Conservation (phyloP, 768 basidiomycete species). For the Leccinellum albellum region DNA sequence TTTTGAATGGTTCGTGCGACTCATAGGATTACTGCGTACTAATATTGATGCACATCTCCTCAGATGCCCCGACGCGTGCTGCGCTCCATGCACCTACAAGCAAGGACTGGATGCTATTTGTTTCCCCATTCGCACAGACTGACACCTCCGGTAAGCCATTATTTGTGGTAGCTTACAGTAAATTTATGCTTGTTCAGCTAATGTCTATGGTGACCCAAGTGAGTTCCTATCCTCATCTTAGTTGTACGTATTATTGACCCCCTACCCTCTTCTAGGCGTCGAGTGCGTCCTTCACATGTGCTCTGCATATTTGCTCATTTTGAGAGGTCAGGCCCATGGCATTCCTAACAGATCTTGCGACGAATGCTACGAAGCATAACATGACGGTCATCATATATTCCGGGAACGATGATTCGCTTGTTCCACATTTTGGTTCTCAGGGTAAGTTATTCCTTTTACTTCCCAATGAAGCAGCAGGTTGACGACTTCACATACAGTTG, state of each 20-base stretch:
- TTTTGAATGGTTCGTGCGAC: slow-evolving; percentile 35
- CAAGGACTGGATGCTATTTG: slow-evolving; percentile 40
- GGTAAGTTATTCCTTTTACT: slow-evolving; percentile 33
- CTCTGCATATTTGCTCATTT: neutral
- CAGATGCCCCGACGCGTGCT: slow-evolving; percentile 48
- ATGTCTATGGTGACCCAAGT: slow-evolving; percentile 29
- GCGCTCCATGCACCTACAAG: slow-evolving; percentile 70
- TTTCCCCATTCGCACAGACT: slow-evolving; percentile 20
- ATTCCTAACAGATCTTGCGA: slow-evolving; percentile 62
- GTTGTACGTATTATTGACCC: neutral
- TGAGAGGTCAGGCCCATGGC: slow-evolving; percentile 48
- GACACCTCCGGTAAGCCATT: slow-evolving; percentile 9
- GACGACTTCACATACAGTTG: slow-evolving; percentile 34
- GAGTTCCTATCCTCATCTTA: slow-evolving; percentile 6
- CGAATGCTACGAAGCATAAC: slow-evolving; percentile 49
- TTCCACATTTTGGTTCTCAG: slow-evolving; percentile 61
- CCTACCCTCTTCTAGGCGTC: slow-evolving; percentile 21
- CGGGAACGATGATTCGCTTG: slow-evolving; percentile 64
- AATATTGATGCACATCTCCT: slow-evolving; percentile 25
- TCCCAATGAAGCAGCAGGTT: neutral
- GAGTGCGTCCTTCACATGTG: slow-evolving; percentile 26
- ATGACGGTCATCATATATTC: slow-evolving; percentile 55
- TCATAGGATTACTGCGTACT: slow-evolving; percentile 50
- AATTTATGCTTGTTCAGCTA: slow-evolving; percentile 11
- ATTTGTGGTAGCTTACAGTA: neutral